Base-by-base conservation (phyloP, 2,329 filamentous ascomycete genomes). In the Reticulascus tulasneorum region DNA sequence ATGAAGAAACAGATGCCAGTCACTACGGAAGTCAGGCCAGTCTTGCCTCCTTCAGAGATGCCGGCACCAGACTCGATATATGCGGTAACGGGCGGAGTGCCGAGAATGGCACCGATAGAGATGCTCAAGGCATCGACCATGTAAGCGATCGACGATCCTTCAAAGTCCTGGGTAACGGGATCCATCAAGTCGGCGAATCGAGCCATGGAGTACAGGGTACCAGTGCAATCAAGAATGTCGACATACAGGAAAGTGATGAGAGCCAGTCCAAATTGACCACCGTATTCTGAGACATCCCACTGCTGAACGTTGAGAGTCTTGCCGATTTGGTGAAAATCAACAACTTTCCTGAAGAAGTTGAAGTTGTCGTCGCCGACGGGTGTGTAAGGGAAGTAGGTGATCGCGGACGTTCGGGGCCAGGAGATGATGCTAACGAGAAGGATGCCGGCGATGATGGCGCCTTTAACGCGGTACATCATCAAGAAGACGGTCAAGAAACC, bases 211-310 rank as follows among this genome's bases (percentile, higher is more conserved):
- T 94, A 94, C 40, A 94, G 67, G 1, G 87, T 94, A 49, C 86
- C 88, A 0, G 88, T 94, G 47, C 79, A 82, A 59, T 94, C 88
- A 28, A 94, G 77, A 43, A 94, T 91, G 52, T 94, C 88, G 47
- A 94, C 87, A 52, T 94, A 94, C 16, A 94, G 71, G 64, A 94
- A 94, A 3, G 88, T 94, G 58, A 94, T 82, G 46, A 94, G 79
- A 1, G 88, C 88, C 32, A 93, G 71, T 19, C 83, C 85, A 52
- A 94, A 94, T 53, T 93, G 82, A 4, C 78, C 78, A 9, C 83
- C 80, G 38, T 87, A 79, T 5, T 69, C 69, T 7, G 71, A 64
- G 17, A 94, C 68, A 48, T 84, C 66, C 82, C 86, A 94, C 38
- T 87, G 66, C 54, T 88, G 84, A 2, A 82, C 86, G 22, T 71